Evolutionary conservation across 352 stramenopile species (phyloP), one percentile per base, ranked within the genome.

Genomic region (Globisporangium nodosum): DNA sequence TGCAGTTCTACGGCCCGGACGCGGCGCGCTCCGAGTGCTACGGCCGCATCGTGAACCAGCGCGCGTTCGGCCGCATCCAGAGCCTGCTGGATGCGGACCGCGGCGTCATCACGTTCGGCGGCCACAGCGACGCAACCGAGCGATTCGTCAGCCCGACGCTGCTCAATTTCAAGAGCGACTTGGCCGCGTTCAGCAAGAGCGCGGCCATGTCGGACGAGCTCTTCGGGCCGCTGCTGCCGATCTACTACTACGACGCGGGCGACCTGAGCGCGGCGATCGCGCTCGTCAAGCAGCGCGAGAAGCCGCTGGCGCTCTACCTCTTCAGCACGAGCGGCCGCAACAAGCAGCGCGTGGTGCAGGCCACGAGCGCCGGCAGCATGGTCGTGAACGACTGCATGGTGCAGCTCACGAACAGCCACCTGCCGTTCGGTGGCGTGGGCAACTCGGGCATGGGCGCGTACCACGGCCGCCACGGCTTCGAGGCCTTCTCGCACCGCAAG

Each of bases 141-240:
- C 71, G 71, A 48, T 98, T 80, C 77, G 67, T 97, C 31, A 78
- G 72, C 0, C 90, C 91, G 13, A 98, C 93, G 45, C 74, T 98
- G 39, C 64, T 98, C 53, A 84, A 96, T 61, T 85, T 96, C 51
- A 88, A 95, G 68, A 70, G 65, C 39, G 74, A 90, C 47, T 57
- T 74, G 6, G 58, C 56, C 1, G 74, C 70, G 11, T 90, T 88
- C 49, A 52, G 77, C 0, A 60, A 27, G 12, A 91, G 78, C 54
- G 73, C 80, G 2, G 69, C 78, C 27, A 96, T 97, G 82, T 68
- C 81, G 24, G 87, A 99, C 54, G 96, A 99, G 72, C 92, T 99
- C 35, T 99, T 99, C 73, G 96, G 96, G 5, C 96, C 96, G 3
- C 59, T 99, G 43, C 63, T 99, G 48, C 91, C 96, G 1, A 91